Base-by-base conservation (phyloP, 768 basidiomycete species). In the Xerocomellus amylosporus region DNA sequence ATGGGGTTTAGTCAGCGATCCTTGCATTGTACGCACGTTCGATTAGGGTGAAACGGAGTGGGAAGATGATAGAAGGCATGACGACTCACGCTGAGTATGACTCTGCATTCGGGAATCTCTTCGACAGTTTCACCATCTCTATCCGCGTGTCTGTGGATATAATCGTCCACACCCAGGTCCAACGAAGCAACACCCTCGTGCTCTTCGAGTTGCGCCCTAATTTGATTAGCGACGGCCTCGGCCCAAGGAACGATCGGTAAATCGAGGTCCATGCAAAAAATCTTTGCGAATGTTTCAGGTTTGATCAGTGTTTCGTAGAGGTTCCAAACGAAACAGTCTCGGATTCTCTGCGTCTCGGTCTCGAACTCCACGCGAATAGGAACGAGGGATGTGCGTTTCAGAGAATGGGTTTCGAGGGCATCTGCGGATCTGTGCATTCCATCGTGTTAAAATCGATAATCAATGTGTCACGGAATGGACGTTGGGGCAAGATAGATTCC, bases 251-350 rank as follows among this genome's bases (percentile, higher is more conserved):
- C 64, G 17, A 68, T 48, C 2, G 91, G 82, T 6, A 99, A 78
- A 54, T 93, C 90, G 42, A 98, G 79, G 72, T 99, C 97, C 31
- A 80, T 75, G 69, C 93, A 96, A 70, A 98, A 95, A 28, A 85
- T 86, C 49, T 74, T 78, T 5, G 96, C 94, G 59, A 99, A 99
- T 1, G 76, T 75, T 53, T 90, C 86, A 0, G 96, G 94, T 24
- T 85, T 87, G 62, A 96, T 86, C 57, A 91, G 73, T n/a, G 77
- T 74, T 73, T 98, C 96, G 67, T 92, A 84, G 43, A 94, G 71
- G 64, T 98, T 97, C 97, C 97, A 99, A 12, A 92, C 82, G 70
- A 99, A 98, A 64, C 88, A 88, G 66, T 99, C 97, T 39, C 95
- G 87, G 68, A 99, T 84, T 63, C 95, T 79, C 65, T 91, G 90